Evolutionary conservation across 2,329 filamentous ascomycete genomes (phyloP), one percentile per base, ranked within the genome.

Genomic region (Diaporthe velutina): DNA sequence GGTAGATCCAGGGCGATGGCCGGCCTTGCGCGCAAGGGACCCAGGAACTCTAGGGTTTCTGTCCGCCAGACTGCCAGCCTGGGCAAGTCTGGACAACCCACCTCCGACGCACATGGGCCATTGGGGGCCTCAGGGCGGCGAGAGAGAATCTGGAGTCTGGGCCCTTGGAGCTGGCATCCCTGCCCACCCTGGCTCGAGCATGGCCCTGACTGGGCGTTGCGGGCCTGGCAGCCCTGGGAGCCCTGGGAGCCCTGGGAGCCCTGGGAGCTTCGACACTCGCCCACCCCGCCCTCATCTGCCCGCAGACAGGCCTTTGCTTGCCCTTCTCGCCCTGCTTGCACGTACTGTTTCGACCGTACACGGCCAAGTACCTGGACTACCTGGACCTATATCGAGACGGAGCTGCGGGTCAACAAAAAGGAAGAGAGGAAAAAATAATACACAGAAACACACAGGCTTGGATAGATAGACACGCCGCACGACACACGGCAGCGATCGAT

Each of bases 231-330:
- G 30, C 64, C 64, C 64, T 52, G 30, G 45, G 3, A 50, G 40
- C 60, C 45, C 64, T 52, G 45, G 22, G 22, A 67, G 45, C 64
- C 64, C 64, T 52, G 30, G 64, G 7, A 50, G 60, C 60, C 55
- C 55, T 38, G 33, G 33, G 38, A 64, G 58, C 58, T 64, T 52
- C 48, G 48, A 68, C 64, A 68, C 64, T 48, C 64, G 64, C 64
- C 64, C 64, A 54, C 64, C 64, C 64, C 64, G 64, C 64, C 64
- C 64, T 68, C 64, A 68, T 68, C 64, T 54, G 64, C 64, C 64
- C 33, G 64, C 64, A 68, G 64, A 54, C 64, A 68, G 64, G 64
- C 64, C 64, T 54, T 28, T 68, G 64, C 64, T 68, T 68, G 64
- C 64, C 64, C 33, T 54, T 28, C 48, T 54, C 48, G 64, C 60